Evolutionary conservation across 1,284 basidiomycete species (phyloP).

Genomic region (Caloboletus firmus): DNA sequence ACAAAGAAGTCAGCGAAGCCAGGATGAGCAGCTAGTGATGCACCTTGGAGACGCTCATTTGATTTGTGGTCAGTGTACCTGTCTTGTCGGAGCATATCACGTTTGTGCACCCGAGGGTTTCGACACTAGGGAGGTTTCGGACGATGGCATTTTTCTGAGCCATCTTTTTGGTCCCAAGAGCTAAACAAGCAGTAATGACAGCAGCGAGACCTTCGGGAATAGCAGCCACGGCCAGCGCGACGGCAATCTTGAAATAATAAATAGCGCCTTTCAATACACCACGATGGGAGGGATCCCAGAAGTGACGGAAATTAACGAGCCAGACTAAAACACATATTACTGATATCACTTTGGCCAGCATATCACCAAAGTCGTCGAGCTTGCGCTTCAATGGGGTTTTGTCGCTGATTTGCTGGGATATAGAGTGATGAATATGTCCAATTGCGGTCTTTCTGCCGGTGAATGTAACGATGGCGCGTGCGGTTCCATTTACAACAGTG

Average conservation of each 20-base stretch:
- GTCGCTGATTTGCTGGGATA: conserved; percentile 84
- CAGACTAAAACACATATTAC: conserved; percentile 95
- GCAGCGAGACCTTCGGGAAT: conserved; percentile 95
- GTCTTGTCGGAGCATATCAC: conserved; percentile 99
- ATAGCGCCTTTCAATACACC: conserved; percentile 89
- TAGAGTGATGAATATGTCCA: conserved; percentile 93
- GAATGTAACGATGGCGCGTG: conserved; percentile 80
- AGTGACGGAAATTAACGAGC: conserved; percentile 93
- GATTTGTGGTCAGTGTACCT: conserved; percentile 92
- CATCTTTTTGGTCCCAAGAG: conserved; percentile 97
- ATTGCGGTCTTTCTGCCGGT: conserved; percentile 89
- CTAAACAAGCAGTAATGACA: conserved; percentile 95
- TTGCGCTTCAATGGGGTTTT: conserved; percentile 96
- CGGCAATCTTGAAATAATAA: conserved; percentile 98
- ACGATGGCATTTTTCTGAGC: conserved; percentile 97
- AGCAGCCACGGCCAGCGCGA: conserved; percentile 92
- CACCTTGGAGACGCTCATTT: conserved; percentile 91
- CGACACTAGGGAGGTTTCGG: conserved; percentile 91
- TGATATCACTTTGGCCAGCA: conserved; percentile 92
- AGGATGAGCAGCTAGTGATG: conserved; percentile 22
- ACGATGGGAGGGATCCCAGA: conserved; percentile 89
- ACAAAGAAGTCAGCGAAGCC: conserved; percentile 11
- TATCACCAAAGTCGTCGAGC: conserved; percentile 94
- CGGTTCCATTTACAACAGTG: conserved; percentile 89
- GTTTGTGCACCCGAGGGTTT: conserved; percentile 94